Percentiles rank a stretch among this genome's conserved stretches.
phyloP scores from a whole-genome alignment of 495 filamentous ascomycete species.

The Xylaria telfairii region DNA sequence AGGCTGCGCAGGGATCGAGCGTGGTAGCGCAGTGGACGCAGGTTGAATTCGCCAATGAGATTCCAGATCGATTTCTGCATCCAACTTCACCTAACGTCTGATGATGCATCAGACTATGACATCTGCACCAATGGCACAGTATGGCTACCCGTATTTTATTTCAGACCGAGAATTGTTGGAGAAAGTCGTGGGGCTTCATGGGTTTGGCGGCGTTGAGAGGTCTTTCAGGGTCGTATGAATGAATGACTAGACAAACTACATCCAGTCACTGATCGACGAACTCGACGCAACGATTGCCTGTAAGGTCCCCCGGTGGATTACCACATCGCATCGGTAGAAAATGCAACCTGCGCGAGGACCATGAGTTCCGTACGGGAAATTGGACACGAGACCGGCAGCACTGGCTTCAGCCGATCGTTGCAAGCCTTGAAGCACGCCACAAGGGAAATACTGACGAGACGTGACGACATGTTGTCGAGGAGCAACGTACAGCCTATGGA shows the following conservation, averaged over 20 bases:
- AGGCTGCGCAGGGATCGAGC: constrained; percentile 14
- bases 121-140: constrained; percentile 10
- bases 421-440: constrained; percentile 5
- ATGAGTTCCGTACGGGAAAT: neutral
- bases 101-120: neutral
- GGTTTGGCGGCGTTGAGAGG: neutral
- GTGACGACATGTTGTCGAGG: constrained; percentile 7
- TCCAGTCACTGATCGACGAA: neutral
- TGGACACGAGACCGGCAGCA: neutral
- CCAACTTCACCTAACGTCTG: constrained; percentile 15
- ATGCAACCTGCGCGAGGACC: neutral
- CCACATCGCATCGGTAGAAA: neutral
- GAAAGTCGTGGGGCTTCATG: neutral
- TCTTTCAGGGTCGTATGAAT: neutral
- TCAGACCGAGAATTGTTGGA: constrained; percentile 10
- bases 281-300: neutral
- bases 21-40: neutral
- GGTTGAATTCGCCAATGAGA: constrained; percentile 22
- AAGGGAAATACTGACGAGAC: constrained; percentile 18
- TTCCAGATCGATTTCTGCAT: constrained; percentile 5
- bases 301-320: neutral
- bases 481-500: constrained; percentile 7
- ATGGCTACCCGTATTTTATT: neutral
- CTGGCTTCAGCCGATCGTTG: neutral
- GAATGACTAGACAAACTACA: neutral